Conservation (phyloP, 1,284 basidiomycete species). For the Athelia psychrophila region DNA sequence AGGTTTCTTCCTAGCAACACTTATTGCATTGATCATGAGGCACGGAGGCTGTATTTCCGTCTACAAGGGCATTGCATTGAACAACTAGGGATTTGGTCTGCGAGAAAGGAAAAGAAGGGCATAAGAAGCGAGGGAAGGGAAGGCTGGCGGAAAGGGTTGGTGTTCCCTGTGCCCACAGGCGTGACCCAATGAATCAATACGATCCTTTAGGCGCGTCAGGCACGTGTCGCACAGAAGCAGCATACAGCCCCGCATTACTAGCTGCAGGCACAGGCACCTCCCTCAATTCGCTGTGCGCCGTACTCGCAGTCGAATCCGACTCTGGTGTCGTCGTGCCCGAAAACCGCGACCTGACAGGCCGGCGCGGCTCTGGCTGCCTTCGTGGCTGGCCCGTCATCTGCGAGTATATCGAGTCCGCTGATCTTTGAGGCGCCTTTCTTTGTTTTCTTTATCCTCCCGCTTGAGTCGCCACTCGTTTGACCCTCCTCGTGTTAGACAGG, state of each 20-base stretch:
- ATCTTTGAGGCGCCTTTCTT: too few species aligned
- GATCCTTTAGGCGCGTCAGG: conserved; percentile 16
- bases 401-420: conserved; percentile 59
- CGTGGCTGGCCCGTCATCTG: conserved; percentile 62
- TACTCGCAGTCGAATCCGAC: conserved; percentile 23
- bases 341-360: conserved; percentile 56
- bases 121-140: neutral
- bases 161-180: conserved; percentile 36
- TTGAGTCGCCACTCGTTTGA: too few species aligned
- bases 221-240: conserved; percentile 38
- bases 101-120: neutral
- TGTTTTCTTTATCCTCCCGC: too few species aligned
- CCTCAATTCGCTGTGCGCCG: conserved; percentile 18
- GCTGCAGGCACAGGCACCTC: conserved; percentile 24
- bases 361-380: conserved; percentile 59
- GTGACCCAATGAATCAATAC: conserved; percentile 27
- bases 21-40: neutral
- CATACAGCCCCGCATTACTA: conserved; percentile 63
- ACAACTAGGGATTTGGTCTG: neutral
- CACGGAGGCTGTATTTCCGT: neutral
- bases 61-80: neutral
- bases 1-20: too few species aligned
- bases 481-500: too few species aligned
- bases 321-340: conserved; percentile 39
- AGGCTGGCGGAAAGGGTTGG: conserved; percentile 46